Conservation (phyloP, 2,329 filamentous ascomycete species). For the Escovopsis sp. region DNA sequence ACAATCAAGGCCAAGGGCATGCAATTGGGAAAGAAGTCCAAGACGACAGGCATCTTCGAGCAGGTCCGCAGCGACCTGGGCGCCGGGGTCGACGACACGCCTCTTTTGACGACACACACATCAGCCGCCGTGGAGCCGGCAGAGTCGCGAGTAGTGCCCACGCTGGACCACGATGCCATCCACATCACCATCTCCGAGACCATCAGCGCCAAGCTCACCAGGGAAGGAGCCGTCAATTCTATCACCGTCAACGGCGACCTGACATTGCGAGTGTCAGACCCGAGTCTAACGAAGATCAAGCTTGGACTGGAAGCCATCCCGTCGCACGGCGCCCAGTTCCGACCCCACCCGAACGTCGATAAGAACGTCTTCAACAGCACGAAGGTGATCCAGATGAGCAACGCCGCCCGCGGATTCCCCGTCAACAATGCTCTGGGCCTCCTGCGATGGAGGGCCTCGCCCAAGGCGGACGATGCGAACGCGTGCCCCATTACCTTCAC, state of each 20-base stretch:
- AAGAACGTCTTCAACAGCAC: slow-evolving; percentile 69
- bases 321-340: slow-evolving; percentile 76
- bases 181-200: slow-evolving; percentile 77
- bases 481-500: slow-evolving; percentile 90
- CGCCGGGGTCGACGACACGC: slow-evolving; percentile 64
- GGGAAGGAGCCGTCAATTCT: slow-evolving; percentile 75
- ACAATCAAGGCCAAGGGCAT: slow-evolving; percentile 89
- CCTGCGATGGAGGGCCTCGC: slow-evolving; percentile 77
- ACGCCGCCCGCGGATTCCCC: slow-evolving; percentile 76
- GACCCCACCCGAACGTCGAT: slow-evolving; percentile 94
- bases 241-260: slow-evolving; percentile 86
- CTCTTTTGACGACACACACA: slow-evolving; percentile 47
- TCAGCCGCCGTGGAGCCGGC: slow-evolving; percentile 34
- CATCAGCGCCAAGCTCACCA: slow-evolving; percentile 77
- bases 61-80: slow-evolving; percentile 84
- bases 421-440: slow-evolving; percentile 89
- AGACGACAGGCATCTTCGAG: slow-evolving; percentile 94
- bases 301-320: slow-evolving; percentile 63
- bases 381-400: slow-evolving; percentile 80
- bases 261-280: slow-evolving; percentile 77
- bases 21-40: slow-evolving; percentile 98
- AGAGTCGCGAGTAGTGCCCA: slow-evolving; percentile 45
- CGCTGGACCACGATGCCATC: slow-evolving; percentile 67
- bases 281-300: slow-evolving; percentile 81
- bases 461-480: slow-evolving; percentile 63